phyloP scores from a whole-genome alignment of 257 asterid species.

The Solanum sejunctum region DNA sequence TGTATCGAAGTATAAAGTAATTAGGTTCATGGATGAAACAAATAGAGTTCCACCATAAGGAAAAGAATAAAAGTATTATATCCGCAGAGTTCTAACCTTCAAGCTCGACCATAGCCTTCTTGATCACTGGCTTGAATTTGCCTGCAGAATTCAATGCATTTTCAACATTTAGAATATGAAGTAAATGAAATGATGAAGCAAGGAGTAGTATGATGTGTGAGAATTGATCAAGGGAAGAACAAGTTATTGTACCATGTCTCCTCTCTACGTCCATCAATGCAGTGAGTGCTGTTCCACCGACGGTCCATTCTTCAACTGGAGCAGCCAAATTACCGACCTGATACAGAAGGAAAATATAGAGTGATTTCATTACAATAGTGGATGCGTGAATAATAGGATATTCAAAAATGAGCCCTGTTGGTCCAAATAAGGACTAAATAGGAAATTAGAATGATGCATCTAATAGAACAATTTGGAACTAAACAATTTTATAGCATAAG shows the following conservation, averaged over 20 bases:
- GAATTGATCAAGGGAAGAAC: not conserved
- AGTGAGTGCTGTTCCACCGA: conserved; percentile 95
- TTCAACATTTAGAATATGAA: not conserved
- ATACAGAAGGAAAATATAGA: not conserved
- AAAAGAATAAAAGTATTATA: not conserved
- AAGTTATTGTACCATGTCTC: conserved; percentile 61
- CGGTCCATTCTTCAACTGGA: conserved; percentile 85
- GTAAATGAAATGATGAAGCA: not conserved
- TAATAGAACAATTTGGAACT: not conserved
- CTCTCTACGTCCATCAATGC: conserved; percentile 96
- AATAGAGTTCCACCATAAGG: not conserved
- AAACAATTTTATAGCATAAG: not conserved
- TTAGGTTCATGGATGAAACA: not conserved
- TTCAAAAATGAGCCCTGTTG: not conserved
- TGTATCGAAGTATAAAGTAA: not conserved
- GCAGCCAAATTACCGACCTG: conserved; percentile 97
- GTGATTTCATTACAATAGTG: not conserved
- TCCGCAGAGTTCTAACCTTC: conserved; percentile 35
- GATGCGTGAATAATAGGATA: not conserved
- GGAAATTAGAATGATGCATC: not conserved
- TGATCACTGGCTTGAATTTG: conserved; percentile 97
- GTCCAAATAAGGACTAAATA: not conserved
- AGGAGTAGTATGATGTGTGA: not conserved
- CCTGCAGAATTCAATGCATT: conserved; percentile 29
- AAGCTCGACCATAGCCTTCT: conserved; percentile 99